These are phyloP conservation scores for Umbelopsis ramanniana DNA, from an alignment of 192 early-diverging fungal genomes.

Conservation along the genomic window DNA sequence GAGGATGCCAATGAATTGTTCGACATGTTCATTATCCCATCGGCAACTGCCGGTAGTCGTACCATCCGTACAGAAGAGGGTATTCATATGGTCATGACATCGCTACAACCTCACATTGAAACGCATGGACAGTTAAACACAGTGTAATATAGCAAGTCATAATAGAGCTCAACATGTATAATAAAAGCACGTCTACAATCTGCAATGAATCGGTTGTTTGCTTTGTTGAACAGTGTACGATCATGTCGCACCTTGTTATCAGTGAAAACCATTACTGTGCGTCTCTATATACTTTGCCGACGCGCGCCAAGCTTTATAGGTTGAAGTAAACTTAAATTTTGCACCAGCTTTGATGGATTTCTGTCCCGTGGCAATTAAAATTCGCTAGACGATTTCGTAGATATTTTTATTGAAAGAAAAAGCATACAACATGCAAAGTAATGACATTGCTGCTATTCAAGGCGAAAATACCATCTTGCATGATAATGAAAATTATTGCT, in stretches of 20 bases:
- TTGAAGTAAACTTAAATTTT: background rate
- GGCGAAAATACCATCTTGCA: background rate
- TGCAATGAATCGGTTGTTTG: too few relatives aligned
- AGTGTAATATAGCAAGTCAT: background rate
- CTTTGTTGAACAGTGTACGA: background rate
- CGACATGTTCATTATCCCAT: slow-evolving; percentile 63
- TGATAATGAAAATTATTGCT: background rate
- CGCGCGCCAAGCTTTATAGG: too few relatives aligned
- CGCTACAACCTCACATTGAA: slow-evolving; percentile 7
- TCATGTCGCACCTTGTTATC: too few relatives aligned
- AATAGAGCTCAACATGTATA: too few relatives aligned
- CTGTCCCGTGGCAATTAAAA: background rate
- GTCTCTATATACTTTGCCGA: too few relatives aligned
- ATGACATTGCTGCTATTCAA: background rate
- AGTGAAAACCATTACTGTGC: too few relatives aligned
- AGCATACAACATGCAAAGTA: background rate
- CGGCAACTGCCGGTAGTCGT: slow-evolving; percentile 59
- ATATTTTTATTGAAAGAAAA: background rate
- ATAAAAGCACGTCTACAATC: background rate
- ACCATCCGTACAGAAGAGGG: slow-evolving; percentile 62
- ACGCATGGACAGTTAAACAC: background rate
- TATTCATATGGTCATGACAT: slow-evolving; percentile 1
- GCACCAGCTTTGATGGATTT: background rate
- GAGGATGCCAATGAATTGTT: slow-evolving; percentile 67
- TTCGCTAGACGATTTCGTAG: background rate